Conservation (phyloP, 208 protist genomes). For the Spongospora subterranea region DNA sequence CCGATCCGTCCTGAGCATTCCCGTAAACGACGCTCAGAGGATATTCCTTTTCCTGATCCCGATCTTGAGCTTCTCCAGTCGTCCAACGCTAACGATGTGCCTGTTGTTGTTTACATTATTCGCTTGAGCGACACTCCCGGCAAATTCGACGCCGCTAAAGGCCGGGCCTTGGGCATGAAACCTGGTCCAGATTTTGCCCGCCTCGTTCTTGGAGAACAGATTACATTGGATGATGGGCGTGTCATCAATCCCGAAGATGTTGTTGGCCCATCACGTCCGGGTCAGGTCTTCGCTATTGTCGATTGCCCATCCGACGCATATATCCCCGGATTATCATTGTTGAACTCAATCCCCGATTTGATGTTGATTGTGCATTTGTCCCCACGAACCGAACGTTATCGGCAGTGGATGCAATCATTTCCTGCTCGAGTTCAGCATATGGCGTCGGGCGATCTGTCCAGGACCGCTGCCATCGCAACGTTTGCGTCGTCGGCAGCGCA, state of each 20-base stretch:
- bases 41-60: not conserved
- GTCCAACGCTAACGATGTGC: not conserved
- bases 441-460: not conserved
- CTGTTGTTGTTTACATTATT: not conserved
- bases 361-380: not conserved
- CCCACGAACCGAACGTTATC: not conserved
- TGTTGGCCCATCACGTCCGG: slow-evolving; percentile 12
- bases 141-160: slow-evolving; percentile 52
- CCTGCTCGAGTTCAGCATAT: not conserved
- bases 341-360: not conserved
- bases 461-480: not conserved
- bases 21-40: not conserved
- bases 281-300: not conserved
- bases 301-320: slow-evolving; percentile 6
- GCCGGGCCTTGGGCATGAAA: not conserved
- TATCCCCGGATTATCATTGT: not conserved
- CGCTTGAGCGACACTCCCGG: slow-evolving; percentile 51
- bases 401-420: not conserved
- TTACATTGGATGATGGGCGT: not conserved
- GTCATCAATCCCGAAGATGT: not conserved
- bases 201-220: not conserved
- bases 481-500: not conserved
- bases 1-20: not conserved
- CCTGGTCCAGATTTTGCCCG: slow-evolving; percentile 31
- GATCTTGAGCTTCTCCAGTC: slow-evolving; percentile 12